phyloP scores from a whole-genome alignment of 306 rosid genomes.

The Acacia confusa region DNA sequence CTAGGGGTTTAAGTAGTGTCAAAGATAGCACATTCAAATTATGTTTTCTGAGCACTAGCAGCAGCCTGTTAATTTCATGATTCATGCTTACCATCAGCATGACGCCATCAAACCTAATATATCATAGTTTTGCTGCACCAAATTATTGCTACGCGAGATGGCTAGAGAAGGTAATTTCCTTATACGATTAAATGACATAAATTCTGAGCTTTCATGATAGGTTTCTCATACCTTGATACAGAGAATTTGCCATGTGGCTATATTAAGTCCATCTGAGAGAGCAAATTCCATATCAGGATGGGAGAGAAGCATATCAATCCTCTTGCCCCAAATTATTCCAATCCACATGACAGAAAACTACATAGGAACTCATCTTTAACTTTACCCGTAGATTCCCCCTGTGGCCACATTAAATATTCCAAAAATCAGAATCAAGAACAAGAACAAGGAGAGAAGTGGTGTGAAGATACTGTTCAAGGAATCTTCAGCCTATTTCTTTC shows the following conservation, averaged over 20 bases:
- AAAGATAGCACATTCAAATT: not conserved
- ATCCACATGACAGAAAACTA: constrained; percentile 55
- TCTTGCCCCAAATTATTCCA: constrained; percentile 40
- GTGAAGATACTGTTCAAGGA: constrained; percentile 55
- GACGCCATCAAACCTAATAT: constrained; percentile 6
- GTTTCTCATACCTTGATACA: constrained; percentile 17
- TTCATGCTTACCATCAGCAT: not conserved
- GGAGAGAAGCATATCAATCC: constrained; percentile 35
- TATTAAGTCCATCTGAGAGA: constrained; percentile 38
- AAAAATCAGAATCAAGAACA: constrained; percentile 60
- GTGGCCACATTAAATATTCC: constrained; percentile 54
- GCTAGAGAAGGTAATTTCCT: not conserved
- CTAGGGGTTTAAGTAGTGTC: not conserved
- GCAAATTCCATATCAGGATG: constrained; percentile 28
- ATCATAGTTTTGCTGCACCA: not conserved
- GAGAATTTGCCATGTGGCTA: constrained; percentile 40
- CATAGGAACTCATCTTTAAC: constrained; percentile 60
- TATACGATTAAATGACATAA: not conserved
- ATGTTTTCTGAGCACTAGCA: not conserved
- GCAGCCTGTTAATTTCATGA: not conserved
- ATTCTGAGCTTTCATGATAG: constrained; percentile 27
- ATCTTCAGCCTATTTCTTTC: constrained; percentile 30
- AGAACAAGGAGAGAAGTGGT: constrained; percentile 36
- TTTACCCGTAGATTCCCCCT: constrained; percentile 54
- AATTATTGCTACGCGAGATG: not conserved